Conservation (phyloP, 177 flowering plant species). For the Telopea speciosissima region DNA sequence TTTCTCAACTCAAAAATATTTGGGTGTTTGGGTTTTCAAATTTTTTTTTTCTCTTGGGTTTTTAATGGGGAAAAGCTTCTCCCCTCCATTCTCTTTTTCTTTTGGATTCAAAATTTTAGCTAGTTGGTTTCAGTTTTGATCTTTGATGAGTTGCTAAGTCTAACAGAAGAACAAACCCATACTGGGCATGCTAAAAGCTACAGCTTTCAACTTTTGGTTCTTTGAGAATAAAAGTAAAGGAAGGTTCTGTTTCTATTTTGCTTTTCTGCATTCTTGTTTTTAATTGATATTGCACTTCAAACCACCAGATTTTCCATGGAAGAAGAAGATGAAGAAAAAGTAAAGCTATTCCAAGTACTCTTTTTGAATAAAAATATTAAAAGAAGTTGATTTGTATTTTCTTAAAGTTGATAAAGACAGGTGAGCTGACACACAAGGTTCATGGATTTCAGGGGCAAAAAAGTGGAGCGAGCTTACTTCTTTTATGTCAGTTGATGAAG, state of each 20-base stretch:
- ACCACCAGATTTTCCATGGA: no score
- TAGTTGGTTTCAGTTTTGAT: constrained; percentile 6
- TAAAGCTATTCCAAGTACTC: neutral
- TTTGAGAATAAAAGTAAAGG: constrained; percentile 19
- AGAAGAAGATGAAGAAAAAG: neutral
- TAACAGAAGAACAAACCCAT: constrained; percentile 15
- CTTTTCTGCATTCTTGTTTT: neutral
- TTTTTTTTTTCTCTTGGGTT: constrained; percentile 2
- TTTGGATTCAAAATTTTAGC: constrained; percentile 10
- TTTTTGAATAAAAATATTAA: no score
- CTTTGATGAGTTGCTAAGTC: constrained; percentile 10
- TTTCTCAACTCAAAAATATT: constrained; percentile 3
- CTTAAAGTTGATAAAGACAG: no score
- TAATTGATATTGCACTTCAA: no score
- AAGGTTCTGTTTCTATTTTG: constrained; percentile 1
- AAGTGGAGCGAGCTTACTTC: constrained; percentile 53
- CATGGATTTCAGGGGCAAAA: constrained; percentile 61
- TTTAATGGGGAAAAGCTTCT: constrained; percentile 1
- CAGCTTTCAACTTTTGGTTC: constrained; percentile 7
- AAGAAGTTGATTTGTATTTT: no score
- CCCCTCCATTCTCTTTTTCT: neutral
- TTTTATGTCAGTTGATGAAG: constrained; percentile 68
- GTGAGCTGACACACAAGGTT: neutral
- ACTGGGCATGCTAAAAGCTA: constrained; percentile 9
- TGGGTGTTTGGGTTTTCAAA: neutral